A percentile compares a stretch with the other conserved stretches of the same genome.
Evolutionary conservation across 192 early-diverging fungal genomes (phyloP).

Genomic region (Linnemannia hyalina): DNA sequence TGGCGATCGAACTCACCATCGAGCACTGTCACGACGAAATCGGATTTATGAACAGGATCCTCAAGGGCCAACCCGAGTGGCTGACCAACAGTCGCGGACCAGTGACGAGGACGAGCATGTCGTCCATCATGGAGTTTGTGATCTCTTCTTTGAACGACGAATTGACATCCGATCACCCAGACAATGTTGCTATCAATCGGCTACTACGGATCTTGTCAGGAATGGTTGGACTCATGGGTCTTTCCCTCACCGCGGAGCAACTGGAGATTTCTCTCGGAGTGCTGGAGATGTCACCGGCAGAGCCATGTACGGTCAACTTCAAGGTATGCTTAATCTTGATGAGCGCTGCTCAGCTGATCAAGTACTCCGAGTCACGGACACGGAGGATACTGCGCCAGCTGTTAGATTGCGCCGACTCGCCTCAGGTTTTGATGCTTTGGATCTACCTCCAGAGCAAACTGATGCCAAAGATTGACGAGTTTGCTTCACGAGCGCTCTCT

Average conservation of each 20-base stretch:
- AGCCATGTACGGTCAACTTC: conserved; percentile 38
- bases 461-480: conserved; percentile 37
- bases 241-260: conserved; percentile 31
- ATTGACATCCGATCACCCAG: conserved; percentile 18
- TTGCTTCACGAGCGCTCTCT: conserved; percentile 36
- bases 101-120: conserved; percentile 34
- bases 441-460: conserved; percentile 37
- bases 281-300: conserved; percentile 37
- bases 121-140: conserved; percentile 50
- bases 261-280: conserved; percentile 42
- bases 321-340: conserved; percentile 50
- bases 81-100: conserved; percentile 35
- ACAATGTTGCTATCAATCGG: conserved; percentile 34
- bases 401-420: conserved; percentile 31
- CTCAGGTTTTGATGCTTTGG: conserved; percentile 26
- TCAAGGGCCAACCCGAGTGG: conserved; percentile 50
- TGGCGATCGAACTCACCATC: conserved; percentile 49
- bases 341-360: conserved; percentile 44
- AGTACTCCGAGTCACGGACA: conserved; percentile 22
- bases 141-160: conserved; percentile 54
- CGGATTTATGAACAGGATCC: conserved; percentile 49
- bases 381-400: conserved; percentile 33
- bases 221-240: conserved; percentile 47
- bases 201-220: conserved; percentile 46
- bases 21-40: conserved; percentile 55